Evolutionary conservation across 179 eudicot genomes (phyloP).

Genomic region (Spergularia azorica): DNA sequence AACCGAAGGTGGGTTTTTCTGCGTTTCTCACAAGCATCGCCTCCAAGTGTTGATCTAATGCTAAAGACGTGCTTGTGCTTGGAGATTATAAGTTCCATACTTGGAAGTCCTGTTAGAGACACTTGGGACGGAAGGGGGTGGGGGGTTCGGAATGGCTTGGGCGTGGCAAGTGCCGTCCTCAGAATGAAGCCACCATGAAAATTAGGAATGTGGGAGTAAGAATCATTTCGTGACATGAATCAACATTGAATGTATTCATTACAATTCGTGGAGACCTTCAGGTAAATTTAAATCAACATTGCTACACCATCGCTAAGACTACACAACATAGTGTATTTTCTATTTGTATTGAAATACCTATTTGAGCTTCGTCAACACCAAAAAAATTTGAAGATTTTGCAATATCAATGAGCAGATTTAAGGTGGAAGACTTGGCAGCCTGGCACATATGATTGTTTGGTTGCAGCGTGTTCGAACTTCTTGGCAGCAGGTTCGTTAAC

Average conservation of each 20-base stretch:
- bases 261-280: constrained; percentile 17
- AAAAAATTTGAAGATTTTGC: constrained; percentile 3
- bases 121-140: too few relatives aligned
- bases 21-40: too few relatives aligned
- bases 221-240: neutral
- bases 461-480: constrained; percentile 89
- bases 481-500: constrained; percentile 77
- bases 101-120: too few relatives aligned
- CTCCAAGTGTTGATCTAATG: too few relatives aligned
- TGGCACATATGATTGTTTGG: constrained; percentile 57
- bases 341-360: constrained; percentile 17
- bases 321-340: constrained; percentile 32
- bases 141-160: too few relatives aligned
- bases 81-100: too few relatives aligned
- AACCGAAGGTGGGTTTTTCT: too few relatives aligned
- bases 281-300: constrained; percentile 27
- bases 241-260: constrained; percentile 22
- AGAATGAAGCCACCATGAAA: too few relatives aligned
- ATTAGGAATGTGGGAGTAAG: too few relatives aligned
- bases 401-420: constrained; percentile 51
- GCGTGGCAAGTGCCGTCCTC: too few relatives aligned
- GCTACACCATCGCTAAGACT: constrained; percentile 28
- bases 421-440: constrained; percentile 89
- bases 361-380: constrained; percentile 19
- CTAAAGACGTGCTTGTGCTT: too few relatives aligned